These are phyloP conservation scores for Acanthamoeba castellanii DNA, from an alignment of 208 protist genomes.

Conservation along the genomic window DNA sequence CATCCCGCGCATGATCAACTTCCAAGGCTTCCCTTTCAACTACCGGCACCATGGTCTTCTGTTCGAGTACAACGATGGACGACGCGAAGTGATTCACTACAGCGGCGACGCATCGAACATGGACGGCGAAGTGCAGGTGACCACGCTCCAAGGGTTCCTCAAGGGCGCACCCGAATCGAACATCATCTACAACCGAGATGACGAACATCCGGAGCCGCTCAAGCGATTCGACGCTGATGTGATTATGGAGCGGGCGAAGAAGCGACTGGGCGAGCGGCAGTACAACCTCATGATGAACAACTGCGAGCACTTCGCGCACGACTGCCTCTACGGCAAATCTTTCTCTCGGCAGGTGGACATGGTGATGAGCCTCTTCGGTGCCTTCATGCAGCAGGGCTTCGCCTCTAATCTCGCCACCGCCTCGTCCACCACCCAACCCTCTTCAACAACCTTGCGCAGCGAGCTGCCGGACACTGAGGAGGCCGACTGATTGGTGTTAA, in stretches of 20 bases:
- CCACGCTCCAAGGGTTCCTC: background rate
- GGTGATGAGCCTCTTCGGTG: background rate
- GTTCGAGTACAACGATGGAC: background rate
- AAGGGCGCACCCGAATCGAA: background rate
- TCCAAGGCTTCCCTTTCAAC: slow-evolving; percentile 1
- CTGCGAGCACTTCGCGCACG: background rate
- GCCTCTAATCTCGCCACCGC: background rate
- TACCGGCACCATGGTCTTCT: background rate
- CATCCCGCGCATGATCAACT: slow-evolving; percentile 2
- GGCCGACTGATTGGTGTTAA: background rate
- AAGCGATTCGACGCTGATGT: background rate
- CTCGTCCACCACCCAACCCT: background rate
- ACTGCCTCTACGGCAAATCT: background rate
- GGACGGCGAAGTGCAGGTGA: background rate
- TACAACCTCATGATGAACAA: background rate
- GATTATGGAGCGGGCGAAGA: background rate
- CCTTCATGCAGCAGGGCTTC: background rate
- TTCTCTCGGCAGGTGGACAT: background rate
- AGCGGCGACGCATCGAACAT: background rate
- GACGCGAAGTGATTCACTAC: background rate
- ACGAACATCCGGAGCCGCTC: background rate
- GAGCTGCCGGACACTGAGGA: background rate
- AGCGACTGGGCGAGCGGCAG: background rate
- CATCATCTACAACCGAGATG: background rate
- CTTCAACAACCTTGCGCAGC: background rate